A percentile compares a stretch with the other conserved stretches of the same genome.
phyloP scores from a whole-genome alignment of 129 eudicot genomes.

The Centrapalus pauciflorus region DNA sequence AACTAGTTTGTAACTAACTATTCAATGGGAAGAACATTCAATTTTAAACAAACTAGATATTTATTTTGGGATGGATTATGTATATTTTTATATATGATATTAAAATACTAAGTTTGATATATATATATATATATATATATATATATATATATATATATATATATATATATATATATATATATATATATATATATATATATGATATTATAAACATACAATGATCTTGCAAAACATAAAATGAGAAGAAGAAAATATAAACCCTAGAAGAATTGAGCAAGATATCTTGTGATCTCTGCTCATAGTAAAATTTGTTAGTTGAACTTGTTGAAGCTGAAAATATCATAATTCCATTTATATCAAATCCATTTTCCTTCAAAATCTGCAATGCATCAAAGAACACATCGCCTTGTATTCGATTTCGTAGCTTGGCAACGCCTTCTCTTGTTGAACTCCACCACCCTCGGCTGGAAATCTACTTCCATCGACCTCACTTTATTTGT shows the following conservation, averaged over 20 bases:
- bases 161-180: too few relatives aligned
- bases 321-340: conserved; percentile 46
- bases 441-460: conserved; percentile 35
- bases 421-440: conserved; percentile 57
- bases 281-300: conserved; percentile 51
- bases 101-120: too few relatives aligned
- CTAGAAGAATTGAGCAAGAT: conserved; percentile 53
- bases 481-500: conserved; percentile 55
- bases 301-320: conserved; percentile 30
- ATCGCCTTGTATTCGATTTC: conserved; percentile 72
- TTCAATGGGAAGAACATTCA: too few relatives aligned
- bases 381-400: conserved; percentile 49
- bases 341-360: conserved; percentile 57
- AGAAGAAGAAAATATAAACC: conserved; percentile 9
- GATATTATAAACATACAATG: too few relatives aligned
- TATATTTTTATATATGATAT: too few relatives aligned
- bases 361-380: conserved; percentile 40
- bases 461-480: conserved; percentile 28
- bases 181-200: too few relatives aligned
- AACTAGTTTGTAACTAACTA: too few relatives aligned
- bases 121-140: too few relatives aligned
- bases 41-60: too few relatives aligned
- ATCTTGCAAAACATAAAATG: too few relatives aligned
- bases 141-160: too few relatives aligned
- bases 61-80: too few relatives aligned